Conservation (phyloP, 495 filamentous ascomycete genomes). For the Friedmanniomyces simplex region DNA sequence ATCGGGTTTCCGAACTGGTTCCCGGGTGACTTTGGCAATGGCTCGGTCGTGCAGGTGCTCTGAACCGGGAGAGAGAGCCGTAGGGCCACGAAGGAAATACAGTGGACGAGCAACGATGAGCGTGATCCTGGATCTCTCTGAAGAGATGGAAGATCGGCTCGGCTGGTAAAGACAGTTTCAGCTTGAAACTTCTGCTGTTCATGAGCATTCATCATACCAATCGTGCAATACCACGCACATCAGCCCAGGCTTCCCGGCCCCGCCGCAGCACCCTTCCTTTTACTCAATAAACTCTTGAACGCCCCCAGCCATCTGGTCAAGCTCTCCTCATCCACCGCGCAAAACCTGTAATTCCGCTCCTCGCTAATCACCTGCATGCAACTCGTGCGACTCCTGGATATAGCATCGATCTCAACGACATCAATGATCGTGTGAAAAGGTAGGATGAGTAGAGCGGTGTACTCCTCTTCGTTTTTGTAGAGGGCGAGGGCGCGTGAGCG, state of each 20-base stretch:
- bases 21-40: too few species aligned
- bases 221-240: background rate
- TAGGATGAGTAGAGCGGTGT: constrained; percentile 74
- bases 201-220: too few species aligned
- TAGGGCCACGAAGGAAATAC: too few species aligned
- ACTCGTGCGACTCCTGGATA: constrained; percentile 70
- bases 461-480: constrained; percentile 91
- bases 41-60: too few species aligned
- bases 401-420: constrained; percentile 81
- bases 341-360: constrained; percentile 85
- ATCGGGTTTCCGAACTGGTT: too few species aligned
- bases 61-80: too few species aligned
- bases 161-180: too few species aligned
- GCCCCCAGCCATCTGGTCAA: constrained; percentile 79
- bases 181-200: too few species aligned
- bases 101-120: too few species aligned
- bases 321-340: constrained; percentile 68
- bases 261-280: constrained; percentile 37
- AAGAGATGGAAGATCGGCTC: too few species aligned
- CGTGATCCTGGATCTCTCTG: too few species aligned
- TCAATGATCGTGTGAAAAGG: constrained; percentile 73
- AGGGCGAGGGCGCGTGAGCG: constrained; percentile 76
- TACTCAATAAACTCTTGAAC: constrained; percentile 77
- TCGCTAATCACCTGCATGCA: constrained; percentile 93
- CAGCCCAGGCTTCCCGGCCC: background rate